Conservation (phyloP, 345 rosid species). For the Laguncularia racemosa region DNA sequence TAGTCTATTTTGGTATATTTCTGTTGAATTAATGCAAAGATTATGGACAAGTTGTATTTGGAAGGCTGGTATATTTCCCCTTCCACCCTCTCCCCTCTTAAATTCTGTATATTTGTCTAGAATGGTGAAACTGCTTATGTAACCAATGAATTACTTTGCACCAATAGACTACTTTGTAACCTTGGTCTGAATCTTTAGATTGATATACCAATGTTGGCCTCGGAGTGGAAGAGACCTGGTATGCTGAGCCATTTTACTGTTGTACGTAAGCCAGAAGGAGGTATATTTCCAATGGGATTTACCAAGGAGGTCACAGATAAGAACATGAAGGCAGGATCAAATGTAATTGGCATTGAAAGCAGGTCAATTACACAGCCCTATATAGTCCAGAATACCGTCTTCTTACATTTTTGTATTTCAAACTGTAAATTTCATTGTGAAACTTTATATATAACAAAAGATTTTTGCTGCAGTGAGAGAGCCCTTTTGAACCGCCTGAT, state of each 20-base stretch:
- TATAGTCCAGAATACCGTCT: conserved; percentile 2
- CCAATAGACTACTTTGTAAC: conserved; percentile 6
- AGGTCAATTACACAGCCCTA: conserved; percentile 38
- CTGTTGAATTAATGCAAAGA: no score
- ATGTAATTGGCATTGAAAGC: conserved; percentile 67
- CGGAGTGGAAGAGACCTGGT: conserved; percentile 83
- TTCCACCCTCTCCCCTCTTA: neutral
- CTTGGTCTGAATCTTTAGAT: conserved; percentile 49
- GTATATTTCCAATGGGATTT: conserved; percentile 94
- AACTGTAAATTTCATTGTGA: neutral
- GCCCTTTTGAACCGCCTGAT: conserved; percentile 84
- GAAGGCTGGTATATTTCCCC: no score
- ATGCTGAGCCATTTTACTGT: conserved; percentile 79
- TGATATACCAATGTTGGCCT: conserved; percentile 82
- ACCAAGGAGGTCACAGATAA: conserved; percentile 73
- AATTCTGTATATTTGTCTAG: neutral
- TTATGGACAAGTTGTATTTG: no score
- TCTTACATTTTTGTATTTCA: conserved; percentile 5
- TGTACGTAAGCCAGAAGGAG: conserved; percentile 89
- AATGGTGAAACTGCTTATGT: neutral
- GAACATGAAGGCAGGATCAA: conserved; percentile 72
- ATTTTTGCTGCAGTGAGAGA: conserved; percentile 68
- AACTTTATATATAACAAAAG: conserved; percentile 9
- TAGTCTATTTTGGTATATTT: no score
- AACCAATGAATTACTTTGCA: conserved; percentile 5